These are phyloP conservation scores for Cyanodermella asteris DNA, from an alignment of 2,329 filamentous ascomycete genomes.

Conservation along the genomic window DNA sequence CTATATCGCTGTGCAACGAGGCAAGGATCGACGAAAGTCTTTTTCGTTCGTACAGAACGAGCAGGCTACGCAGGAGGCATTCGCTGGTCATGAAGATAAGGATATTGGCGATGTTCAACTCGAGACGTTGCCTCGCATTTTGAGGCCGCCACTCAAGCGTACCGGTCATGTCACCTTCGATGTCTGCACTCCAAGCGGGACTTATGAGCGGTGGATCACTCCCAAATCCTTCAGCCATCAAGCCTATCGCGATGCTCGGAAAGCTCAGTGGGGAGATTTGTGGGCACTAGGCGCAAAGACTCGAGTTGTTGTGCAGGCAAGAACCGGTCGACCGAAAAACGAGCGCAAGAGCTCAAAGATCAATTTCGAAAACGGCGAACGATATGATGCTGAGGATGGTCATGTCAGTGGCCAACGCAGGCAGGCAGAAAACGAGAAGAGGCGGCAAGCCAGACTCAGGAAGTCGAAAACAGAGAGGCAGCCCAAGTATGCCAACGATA, in stretches of 20 bases:
- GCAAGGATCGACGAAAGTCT: conserved; percentile 33
- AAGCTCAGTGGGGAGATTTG: conserved; percentile 75
- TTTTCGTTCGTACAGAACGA: conserved; percentile 27
- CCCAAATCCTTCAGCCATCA: conserved; percentile 58
- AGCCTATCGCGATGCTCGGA: conserved; percentile 81
- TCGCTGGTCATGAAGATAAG: conserved; percentile 42
- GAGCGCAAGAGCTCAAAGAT: conserved; percentile 52
- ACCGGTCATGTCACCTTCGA: conserved; percentile 76
- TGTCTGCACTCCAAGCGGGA: conserved; percentile 66
- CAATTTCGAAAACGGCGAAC: conserved; percentile 74
- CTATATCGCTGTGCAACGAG: conserved; percentile 69
- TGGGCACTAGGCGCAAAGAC: conserved; percentile 94
- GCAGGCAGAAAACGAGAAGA: too few species aligned
- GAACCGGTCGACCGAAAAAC: conserved; percentile 30
- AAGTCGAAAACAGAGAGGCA: too few species aligned
- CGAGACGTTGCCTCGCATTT: conserved; percentile 46
- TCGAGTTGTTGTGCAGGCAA: conserved; percentile 37
- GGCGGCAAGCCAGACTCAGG: too few species aligned
- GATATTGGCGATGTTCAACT: conserved; percentile 6
- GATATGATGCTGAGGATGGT: too few species aligned
- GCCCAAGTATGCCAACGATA: too few species aligned
- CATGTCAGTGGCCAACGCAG: too few species aligned
- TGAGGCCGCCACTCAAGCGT: conserved; percentile 68
- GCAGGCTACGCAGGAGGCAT: conserved; percentile 41
- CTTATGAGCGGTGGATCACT: conserved; percentile 83